Percentiles rank a stretch among this genome's conserved stretches.
Conservation (phyloP, 1,284 basidiomycete genomes). For the Ganoderma sinense region DNA sequence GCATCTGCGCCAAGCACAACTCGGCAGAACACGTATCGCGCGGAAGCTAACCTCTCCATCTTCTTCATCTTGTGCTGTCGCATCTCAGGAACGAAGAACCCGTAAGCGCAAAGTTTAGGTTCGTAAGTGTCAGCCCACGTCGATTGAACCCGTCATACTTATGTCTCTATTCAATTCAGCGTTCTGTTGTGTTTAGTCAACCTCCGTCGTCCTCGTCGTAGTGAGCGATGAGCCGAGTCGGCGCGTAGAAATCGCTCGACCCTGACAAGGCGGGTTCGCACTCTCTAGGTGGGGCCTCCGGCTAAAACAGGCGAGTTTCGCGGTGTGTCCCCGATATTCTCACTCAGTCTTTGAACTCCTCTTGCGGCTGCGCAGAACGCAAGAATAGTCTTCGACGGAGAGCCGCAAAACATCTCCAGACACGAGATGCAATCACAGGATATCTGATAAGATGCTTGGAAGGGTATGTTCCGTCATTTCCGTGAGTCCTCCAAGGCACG, state of each 20-base stretch:
- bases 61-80: background rate
- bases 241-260: background rate
- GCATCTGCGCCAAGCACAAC: background rate
- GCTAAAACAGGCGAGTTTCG: background rate
- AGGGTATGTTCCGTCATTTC: background rate
- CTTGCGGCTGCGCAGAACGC: background rate
- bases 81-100: background rate
- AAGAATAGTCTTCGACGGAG: constrained; percentile 12
- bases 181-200: background rate
- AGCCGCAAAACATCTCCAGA: constrained; percentile 3
- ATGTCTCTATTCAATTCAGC: background rate
- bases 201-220: background rate
- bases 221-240: background rate
- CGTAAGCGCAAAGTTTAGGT: background rate
- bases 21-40: background rate
- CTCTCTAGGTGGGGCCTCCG: background rate
- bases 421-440: background rate
- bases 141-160: background rate
- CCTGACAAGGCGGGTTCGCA: background rate
- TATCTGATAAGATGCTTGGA: constrained; percentile 22
- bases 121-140: background rate
- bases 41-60: background rate
- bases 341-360: background rate
- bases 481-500: constrained; percentile 1
- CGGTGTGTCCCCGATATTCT: background rate